Percentiles rank a stretch among this genome's conserved stretches.
phyloP scores from a whole-genome alignment of 768 basidiomycete species.

The Lactifluus pinguis region DNA sequence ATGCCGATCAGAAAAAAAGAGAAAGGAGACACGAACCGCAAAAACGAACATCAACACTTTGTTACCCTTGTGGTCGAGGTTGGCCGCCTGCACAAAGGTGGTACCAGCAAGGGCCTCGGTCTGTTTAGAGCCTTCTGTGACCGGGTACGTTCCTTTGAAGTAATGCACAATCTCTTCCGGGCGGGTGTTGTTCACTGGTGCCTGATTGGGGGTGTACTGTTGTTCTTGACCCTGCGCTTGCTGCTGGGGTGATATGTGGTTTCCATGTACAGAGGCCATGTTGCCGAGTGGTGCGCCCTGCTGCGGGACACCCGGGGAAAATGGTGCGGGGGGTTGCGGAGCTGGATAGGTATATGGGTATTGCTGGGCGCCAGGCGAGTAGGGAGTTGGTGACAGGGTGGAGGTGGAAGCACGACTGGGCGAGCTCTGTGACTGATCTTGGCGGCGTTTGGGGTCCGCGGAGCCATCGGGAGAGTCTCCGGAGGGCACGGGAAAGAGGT shows the following conservation, averaged over 20 bases:
- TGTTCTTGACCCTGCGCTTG: slow-evolving; percentile 2
- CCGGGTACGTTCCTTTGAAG: slow-evolving; percentile 29
- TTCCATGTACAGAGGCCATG: neutral
- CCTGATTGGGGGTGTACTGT: slow-evolving; percentile 1
- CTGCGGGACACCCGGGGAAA: neutral
- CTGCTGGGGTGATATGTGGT: slow-evolving; percentile 4
- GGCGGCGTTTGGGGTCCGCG: slow-evolving; percentile 5
- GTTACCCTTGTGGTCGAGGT: slow-evolving; percentile 48
- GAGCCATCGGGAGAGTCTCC: slow-evolving; percentile 12
- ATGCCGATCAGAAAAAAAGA: neutral
- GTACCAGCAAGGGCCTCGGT: slow-evolving; percentile 49
- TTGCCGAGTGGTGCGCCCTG: slow-evolving; percentile 1
- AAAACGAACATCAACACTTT: slow-evolving; percentile 56
- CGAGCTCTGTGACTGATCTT: neutral
- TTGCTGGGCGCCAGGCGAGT: slow-evolving; percentile 16
- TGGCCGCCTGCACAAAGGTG: slow-evolving; percentile 45
- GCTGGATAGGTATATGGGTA: slow-evolving; percentile 20
- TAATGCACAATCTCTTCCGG: slow-evolving; percentile 36
- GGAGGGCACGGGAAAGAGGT: slow-evolving; percentile 52
- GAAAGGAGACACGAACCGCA: slow-evolving; percentile 35
- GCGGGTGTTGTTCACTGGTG: slow-evolving; percentile 9
- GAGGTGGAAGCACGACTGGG: slow-evolving; percentile 17
- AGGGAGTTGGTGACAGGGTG: slow-evolving; percentile 17
- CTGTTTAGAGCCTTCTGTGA: slow-evolving; percentile 43
- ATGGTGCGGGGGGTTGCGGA: slow-evolving; percentile 13